Evolutionary conservation across 2,329 filamentous ascomycete genomes (phyloP).

Genomic region (Aspergillus ibericus): DNA sequence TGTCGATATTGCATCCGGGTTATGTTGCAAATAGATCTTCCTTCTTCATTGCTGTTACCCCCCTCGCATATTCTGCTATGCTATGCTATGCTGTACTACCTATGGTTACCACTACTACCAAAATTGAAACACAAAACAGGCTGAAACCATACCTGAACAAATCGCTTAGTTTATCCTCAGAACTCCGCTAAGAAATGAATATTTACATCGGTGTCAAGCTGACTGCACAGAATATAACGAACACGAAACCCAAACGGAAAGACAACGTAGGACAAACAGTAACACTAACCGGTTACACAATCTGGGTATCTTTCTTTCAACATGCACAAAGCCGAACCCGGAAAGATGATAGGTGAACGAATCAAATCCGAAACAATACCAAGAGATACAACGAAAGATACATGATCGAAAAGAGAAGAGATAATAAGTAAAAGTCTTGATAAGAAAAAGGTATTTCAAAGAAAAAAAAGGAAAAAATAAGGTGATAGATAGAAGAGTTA

Average conservation of each 20-base stretch:
- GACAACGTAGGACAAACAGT: neutral
- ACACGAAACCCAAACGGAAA: neutral
- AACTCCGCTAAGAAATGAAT: neutral
- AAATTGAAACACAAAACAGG: neutral
- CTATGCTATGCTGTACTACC: neutral
- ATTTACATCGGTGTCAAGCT: neutral
- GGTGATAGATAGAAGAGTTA: no score
- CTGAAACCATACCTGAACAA: neutral
- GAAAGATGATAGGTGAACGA: neutral
- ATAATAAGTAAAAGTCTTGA: constrained; percentile 1
- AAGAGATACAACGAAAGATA: constrained; percentile 1
- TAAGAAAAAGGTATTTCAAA: neutral
- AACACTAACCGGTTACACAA: constrained; percentile 5
- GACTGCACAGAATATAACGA: neutral
- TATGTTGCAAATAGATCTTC: constrained; percentile 1
- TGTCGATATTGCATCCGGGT: neutral
- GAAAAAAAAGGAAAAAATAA: neutral
- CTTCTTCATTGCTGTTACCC: neutral
- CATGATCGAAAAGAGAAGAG: constrained; percentile 1
- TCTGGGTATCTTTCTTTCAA: constrained; percentile 15
- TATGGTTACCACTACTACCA: neutral
- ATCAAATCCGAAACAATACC: neutral
- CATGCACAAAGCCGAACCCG: constrained; percentile 5
- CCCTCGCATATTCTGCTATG: neutral
- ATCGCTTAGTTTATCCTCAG: neutral